Evolutionary conservation across 2,329 filamentous ascomycete genomes (phyloP).

Genomic region (Penicillium sp.): DNA sequence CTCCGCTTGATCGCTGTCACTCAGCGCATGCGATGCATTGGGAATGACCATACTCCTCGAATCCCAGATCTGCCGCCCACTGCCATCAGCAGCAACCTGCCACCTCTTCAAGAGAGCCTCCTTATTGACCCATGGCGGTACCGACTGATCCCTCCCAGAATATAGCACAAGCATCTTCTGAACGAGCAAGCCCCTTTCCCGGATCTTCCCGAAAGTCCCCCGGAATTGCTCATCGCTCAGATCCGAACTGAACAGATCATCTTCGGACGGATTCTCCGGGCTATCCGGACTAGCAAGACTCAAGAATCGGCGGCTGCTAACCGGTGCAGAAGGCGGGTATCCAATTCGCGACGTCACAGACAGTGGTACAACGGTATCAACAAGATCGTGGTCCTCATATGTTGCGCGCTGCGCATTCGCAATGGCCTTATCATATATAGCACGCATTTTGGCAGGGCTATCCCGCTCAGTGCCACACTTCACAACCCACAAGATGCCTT

Average conservation of each 20-base stretch:
- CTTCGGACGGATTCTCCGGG: conserved; percentile 62
- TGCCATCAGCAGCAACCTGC: conserved; percentile 38
- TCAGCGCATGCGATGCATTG: conserved; percentile 36
- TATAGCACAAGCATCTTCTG: conserved; percentile 45
- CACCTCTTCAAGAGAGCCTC: conserved; percentile 42
- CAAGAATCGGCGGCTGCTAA: conserved; percentile 58
- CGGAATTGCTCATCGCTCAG: conserved; percentile 58
- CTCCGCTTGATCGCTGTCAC: conserved; percentile 38
- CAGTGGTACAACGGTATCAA: conserved; percentile 34
- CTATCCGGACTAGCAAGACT: conserved; percentile 53
- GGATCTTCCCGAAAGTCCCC: conserved; percentile 61
- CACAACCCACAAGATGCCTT: conserved; percentile 52
- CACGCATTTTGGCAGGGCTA: conserved; percentile 22
- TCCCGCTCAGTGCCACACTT: conserved; percentile 23
- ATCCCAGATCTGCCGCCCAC: conserved; percentile 45
- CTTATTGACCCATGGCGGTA: conserved; percentile 47
- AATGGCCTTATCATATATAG: conserved; percentile 26
- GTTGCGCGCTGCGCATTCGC: conserved; percentile 17
- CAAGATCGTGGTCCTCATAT: conserved; percentile 20
- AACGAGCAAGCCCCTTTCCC: conserved; percentile 34
- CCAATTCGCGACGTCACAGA: conserved; percentile 31
- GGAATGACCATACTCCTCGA: conserved; percentile 48
- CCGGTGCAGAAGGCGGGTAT: conserved; percentile 38
- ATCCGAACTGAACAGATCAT: conserved; percentile 82
- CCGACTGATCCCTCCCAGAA: conserved; percentile 47